Evolutionary conservation across 345 rosid species (phyloP).

Genomic region (Pelargonium nanum): DNA sequence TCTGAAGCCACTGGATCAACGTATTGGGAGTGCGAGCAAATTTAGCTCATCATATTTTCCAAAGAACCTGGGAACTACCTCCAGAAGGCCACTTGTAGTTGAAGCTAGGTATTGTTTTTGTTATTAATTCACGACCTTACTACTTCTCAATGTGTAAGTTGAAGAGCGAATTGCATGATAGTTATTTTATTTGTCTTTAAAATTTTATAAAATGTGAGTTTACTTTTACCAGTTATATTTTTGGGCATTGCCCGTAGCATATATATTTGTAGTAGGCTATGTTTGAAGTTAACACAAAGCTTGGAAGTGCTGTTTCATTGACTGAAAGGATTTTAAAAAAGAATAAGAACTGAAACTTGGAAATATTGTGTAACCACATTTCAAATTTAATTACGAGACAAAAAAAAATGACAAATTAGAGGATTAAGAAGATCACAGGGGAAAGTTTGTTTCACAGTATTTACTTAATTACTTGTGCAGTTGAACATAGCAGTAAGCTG

Average conservation of each 20-base stretch:
- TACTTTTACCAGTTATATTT: too few relatives aligned
- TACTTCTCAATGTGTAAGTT: too few relatives aligned
- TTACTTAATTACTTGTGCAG: not conserved
- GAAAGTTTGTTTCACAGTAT: not conserved
- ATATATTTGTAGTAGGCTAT: not conserved
- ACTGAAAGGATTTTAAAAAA: not conserved
- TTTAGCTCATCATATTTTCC: constrained; percentile 38
- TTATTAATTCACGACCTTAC: too few relatives aligned
- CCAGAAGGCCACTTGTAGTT: constrained; percentile 35
- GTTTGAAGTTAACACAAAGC: not conserved
- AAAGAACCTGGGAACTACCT: constrained; percentile 32
- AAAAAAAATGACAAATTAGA: too few relatives aligned
- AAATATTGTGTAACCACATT: too few relatives aligned
- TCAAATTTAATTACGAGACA: too few relatives aligned
- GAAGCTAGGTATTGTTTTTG: constrained; percentile 45
- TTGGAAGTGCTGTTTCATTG: not conserved
- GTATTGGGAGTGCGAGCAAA: constrained; percentile 17
- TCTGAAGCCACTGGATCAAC: constrained; percentile 26
- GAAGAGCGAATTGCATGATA: too few relatives aligned
- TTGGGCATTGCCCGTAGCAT: not conserved
- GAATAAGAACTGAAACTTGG: not conserved
- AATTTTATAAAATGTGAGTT: not conserved
- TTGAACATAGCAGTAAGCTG: not conserved
- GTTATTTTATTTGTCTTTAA: too few relatives aligned
- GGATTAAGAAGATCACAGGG: not conserved